Percentiles rank a stretch among this genome's conserved stretches.
Conservation (phyloP, 345 rosid species). For the Boechera retrofracta region DNA sequence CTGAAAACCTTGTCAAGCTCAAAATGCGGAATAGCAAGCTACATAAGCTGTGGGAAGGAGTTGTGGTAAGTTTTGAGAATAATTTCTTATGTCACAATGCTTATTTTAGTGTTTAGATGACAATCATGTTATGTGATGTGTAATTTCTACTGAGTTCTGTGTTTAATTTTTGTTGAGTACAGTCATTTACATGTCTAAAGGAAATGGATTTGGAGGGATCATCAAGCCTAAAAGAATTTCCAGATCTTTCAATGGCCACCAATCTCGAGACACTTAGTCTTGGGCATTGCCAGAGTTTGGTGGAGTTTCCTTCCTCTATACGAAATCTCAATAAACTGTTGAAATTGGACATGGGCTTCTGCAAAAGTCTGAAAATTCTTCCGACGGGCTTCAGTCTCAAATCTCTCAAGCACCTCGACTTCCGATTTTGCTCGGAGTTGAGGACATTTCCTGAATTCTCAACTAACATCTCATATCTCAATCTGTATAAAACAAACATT, state of each 20-base stretch:
- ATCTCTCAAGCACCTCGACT: fast-evolving
- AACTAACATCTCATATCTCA: not conserved
- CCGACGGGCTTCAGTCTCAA: not conserved
- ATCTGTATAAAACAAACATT: not conserved
- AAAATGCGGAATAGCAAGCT: not conserved
- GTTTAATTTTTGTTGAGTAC: not conserved
- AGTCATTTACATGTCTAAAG: too few relatives aligned
- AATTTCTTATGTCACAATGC: not conserved
- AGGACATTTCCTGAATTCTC: not conserved
- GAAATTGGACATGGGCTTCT: not conserved
- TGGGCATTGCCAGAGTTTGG: not conserved
- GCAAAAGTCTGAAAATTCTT: not conserved
- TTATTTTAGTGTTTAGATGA: not conserved
- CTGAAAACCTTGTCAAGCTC: constrained; percentile 12
- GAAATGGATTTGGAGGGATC: not conserved
- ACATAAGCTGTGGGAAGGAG: constrained; percentile 10
- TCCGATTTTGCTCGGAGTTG: not conserved
- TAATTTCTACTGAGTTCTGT: not conserved
- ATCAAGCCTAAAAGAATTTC: not conserved
- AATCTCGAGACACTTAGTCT: not conserved
- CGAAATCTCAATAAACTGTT: not conserved
- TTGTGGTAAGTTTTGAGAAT: constrained; percentile 4
- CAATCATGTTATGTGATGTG: not conserved
- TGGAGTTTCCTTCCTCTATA: not conserved
- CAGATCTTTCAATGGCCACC: not conserved